phyloP scores from a whole-genome alignment of 495 filamentous ascomycete species.

The Aspergillus incahuasiensis region DNA sequence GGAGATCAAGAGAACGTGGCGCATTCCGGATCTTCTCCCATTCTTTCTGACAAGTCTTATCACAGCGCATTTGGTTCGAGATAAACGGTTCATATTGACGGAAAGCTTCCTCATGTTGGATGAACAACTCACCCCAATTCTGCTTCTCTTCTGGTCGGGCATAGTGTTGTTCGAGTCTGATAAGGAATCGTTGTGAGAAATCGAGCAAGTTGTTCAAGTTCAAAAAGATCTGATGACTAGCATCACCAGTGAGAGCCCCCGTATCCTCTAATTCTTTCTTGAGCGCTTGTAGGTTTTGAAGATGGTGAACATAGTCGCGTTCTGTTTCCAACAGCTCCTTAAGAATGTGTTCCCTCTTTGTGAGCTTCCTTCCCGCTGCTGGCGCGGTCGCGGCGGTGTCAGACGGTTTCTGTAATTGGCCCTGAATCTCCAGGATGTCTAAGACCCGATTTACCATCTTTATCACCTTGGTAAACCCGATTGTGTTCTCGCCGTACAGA shows the following conservation, averaged over 20 bases:
- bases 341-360: conserved; percentile 81
- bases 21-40: conserved; percentile 54
- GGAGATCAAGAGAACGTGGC: conserved; percentile 50
- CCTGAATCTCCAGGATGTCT: conserved; percentile 72
- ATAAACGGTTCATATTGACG: conserved; percentile 94
- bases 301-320: conserved; percentile 96
- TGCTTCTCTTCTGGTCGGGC: conserved; percentile 70
- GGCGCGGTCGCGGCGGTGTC: conserved; percentile 42
- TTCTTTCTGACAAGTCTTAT: conserved; percentile 42
- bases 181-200: conserved; percentile 90
- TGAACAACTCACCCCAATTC: conserved; percentile 88
- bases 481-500: conserved; percentile 88
- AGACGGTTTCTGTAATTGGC: conserved; percentile 56
- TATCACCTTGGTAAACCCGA: conserved; percentile 93
- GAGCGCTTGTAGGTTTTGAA: conserved; percentile 88
- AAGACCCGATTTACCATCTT: conserved; percentile 84
- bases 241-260: conserved; percentile 81
- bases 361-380: conserved; percentile 52
- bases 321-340: conserved; percentile 90
- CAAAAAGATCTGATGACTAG: conserved; percentile 90
- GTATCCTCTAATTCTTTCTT: conserved; percentile 87
- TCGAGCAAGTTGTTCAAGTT: conserved; percentile 93
- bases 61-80: conserved; percentile 70
- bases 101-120: conserved; percentile 73
- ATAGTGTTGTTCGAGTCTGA: conserved; percentile 93